Percentiles rank a stretch among this genome's conserved stretches.
phyloP scores from a whole-genome alignment of 768 basidiomycete species.

The Auricularia sp. region DNA sequence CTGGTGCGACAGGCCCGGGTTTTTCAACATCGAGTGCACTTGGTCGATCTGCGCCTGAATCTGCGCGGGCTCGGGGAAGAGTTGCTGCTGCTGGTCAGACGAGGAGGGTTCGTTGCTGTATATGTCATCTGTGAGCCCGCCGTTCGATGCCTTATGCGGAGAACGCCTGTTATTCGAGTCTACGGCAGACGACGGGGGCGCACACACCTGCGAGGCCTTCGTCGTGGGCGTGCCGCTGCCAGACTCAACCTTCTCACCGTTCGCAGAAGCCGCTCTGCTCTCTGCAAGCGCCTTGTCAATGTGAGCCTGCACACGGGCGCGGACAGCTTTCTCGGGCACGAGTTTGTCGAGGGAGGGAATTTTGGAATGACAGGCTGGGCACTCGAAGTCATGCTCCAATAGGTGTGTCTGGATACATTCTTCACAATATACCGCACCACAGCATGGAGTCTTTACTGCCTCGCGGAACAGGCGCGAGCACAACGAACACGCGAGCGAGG shows the following conservation, averaged over 20 bases:
- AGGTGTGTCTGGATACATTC: conserved; percentile 94
- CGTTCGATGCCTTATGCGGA: neutral
- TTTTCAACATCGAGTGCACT: conserved; percentile 68
- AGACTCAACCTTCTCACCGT: conserved; percentile 32
- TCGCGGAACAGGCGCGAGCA: conserved; percentile 91
- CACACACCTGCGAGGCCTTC: conserved; percentile 10
- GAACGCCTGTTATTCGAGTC: neutral
- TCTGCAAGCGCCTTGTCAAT: conserved; percentile 56
- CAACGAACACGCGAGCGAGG: conserved; percentile 74
- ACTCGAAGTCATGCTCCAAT: conserved; percentile 89
- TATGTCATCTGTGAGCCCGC: neutral
- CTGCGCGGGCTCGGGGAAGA: conserved; percentile 69
- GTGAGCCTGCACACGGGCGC: conserved; percentile 70
- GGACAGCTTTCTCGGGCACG: conserved; percentile 63
- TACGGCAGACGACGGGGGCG: conserved; percentile 7
- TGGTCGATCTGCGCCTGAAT: conserved; percentile 81
- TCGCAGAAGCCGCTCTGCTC: conserved; percentile 52
- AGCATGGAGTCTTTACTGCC: conserved; percentile 93
- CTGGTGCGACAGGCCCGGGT: conserved; percentile 56
- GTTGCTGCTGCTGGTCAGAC: conserved; percentile 37
- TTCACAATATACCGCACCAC: conserved; percentile 84
- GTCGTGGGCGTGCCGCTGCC: neutral
- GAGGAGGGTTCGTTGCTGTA: neutral
- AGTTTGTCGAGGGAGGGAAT: conserved; percentile 85
- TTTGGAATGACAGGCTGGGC: conserved; percentile 82